These are phyloP conservation scores for Penicillium aurantiogriseum DNA, from an alignment of 2,329 filamentous ascomycete genomes.

Conservation along the genomic window DNA sequence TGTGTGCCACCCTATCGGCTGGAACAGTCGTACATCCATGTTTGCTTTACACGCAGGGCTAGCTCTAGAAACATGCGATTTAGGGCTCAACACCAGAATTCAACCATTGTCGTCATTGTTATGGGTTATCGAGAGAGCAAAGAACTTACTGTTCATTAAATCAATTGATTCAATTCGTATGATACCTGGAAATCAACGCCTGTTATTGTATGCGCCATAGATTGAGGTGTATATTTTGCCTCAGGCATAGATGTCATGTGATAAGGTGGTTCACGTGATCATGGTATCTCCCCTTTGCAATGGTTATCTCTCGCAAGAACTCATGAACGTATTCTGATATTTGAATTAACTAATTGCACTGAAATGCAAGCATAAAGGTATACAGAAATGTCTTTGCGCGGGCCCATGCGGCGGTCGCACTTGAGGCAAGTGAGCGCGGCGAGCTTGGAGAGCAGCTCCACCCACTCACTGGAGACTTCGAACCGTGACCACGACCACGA, in stretches of 20 bases:
- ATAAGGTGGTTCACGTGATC: background rate
- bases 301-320: slow-evolving; percentile 1
- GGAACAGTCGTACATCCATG: background rate
- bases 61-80: background rate
- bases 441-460: slow-evolving; percentile 38
- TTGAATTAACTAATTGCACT: slow-evolving; percentile 6
- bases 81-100: background rate
- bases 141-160: too few species aligned
- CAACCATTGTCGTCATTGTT: too few species aligned
- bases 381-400: slow-evolving; percentile 39
- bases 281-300: slow-evolving; percentile 3
- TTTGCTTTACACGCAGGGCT: background rate
- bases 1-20: background rate
- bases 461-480: slow-evolving; percentile 31
- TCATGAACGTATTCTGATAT: background rate
- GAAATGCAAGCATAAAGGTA: slow-evolving; percentile 22
- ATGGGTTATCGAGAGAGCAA: background rate
- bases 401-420: slow-evolving; percentile 41
- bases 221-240: background rate
- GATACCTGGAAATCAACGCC: background rate
- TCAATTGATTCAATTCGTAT: background rate
- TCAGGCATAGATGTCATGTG: background rate
- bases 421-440: slow-evolving; percentile 43
- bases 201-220: background rate
- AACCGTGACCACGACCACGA: slow-evolving; percentile 29